Conservation (phyloP, 1,284 basidiomycete genomes). For the Pterulicium gracile region DNA sequence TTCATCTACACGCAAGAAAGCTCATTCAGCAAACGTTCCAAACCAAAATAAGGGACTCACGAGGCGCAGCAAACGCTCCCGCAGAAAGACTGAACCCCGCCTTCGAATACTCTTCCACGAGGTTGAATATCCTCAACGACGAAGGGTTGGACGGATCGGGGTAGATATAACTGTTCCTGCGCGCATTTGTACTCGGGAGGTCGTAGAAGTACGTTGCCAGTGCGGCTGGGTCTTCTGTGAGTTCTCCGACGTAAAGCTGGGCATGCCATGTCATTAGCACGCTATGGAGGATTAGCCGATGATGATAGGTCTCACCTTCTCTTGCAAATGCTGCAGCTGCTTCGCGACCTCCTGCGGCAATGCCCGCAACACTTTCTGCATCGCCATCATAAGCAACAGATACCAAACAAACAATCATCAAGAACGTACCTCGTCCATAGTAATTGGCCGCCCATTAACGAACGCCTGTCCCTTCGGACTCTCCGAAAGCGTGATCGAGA, state of each 20-base stretch:
- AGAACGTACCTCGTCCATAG: constrained; percentile 56
- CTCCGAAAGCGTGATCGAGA: constrained; percentile 31
- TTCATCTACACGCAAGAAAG: constrained; percentile 19
- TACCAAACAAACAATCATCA: not conserved
- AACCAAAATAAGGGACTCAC: constrained; percentile 23
- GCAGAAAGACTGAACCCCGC: constrained; percentile 26
- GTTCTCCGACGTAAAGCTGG: constrained; percentile 53
- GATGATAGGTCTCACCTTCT: constrained; percentile 38
- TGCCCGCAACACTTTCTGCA: constrained; percentile 52
- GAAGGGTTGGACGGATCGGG: constrained; percentile 30
- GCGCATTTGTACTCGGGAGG: constrained; percentile 56
- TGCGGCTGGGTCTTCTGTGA: constrained; percentile 43
- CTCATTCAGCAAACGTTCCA: constrained; percentile 1
- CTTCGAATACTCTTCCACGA: constrained; percentile 36
- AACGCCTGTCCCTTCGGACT: constrained; percentile 56
- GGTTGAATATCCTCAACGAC: constrained; percentile 37
- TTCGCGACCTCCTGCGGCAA: constrained; percentile 53
- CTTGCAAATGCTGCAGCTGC: constrained; percentile 64
- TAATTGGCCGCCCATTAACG: constrained; percentile 79
- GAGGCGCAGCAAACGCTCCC: constrained; percentile 52
- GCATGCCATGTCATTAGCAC: not conserved
- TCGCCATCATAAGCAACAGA: constrained; percentile 5
- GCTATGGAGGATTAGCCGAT: not conserved
- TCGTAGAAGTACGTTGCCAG: constrained; percentile 85
- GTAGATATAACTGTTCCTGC: constrained; percentile 66